A percentile compares a stretch with the other conserved stretches of the same genome.
Conservation (phyloP, 148 eudicot genomes). For the Vaccinium macrocarpon region DNA sequence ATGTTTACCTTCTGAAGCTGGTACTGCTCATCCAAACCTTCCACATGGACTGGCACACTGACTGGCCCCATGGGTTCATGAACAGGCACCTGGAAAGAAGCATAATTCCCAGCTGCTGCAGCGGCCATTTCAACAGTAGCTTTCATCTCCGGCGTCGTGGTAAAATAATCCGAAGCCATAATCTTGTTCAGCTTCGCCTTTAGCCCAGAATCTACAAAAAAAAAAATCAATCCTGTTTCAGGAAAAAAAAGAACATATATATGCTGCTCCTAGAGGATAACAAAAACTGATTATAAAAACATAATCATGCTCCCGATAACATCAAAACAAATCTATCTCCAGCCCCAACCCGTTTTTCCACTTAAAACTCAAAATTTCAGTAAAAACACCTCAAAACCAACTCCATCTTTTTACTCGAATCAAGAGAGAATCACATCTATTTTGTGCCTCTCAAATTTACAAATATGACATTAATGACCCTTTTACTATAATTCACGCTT, state of each 20-base stretch:
- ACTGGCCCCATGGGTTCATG: conserved; percentile 40
- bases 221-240: background rate
- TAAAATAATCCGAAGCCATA: conserved; percentile 72
- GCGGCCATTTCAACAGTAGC: conserved; percentile 76
- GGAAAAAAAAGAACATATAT: background rate
- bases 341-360: no score
- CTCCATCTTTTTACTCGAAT: no score
- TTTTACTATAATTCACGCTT: no score
- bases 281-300: background rate
- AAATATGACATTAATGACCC: no score
- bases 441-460: no score
- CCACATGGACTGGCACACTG: conserved; percentile 46
- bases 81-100: conserved; percentile 49
- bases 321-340: background rate
- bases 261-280: background rate
- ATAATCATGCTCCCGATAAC: background rate
- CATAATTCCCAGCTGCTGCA: conserved; percentile 72
- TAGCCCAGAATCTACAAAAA: conserved; percentile 63
- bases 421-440: no score
- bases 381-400: no score
- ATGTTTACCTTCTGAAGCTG: conserved; percentile 51
- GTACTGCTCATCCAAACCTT: conserved; percentile 43
- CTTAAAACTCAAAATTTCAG: no score
- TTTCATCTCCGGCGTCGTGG: conserved; percentile 67
- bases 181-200: conserved; percentile 77